Conservation (phyloP, 352 stramenopile genomes). For the Phytophthora lateralis region DNA sequence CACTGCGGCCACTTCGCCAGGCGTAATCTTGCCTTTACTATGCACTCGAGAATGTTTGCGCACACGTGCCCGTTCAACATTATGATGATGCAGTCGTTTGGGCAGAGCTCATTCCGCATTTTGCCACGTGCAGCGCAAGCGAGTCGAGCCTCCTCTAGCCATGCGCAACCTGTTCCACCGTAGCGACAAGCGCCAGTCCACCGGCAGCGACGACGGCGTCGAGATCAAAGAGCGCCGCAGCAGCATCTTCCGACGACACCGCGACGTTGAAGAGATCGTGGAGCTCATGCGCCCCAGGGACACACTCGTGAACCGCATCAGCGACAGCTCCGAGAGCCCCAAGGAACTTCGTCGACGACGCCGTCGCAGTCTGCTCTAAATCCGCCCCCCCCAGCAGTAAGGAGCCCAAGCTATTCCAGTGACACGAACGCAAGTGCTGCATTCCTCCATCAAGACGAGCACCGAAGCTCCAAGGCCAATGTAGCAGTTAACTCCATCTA, state of each 20-base stretch:
- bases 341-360: slow-evolving; percentile 26
- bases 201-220: slow-evolving; percentile 18
- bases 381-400: background rate
- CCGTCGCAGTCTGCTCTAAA: slow-evolving; percentile 20
- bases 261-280: slow-evolving; percentile 33
- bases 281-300: slow-evolving; percentile 44
- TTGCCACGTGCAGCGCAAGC: slow-evolving; percentile 17
- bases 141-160: background rate
- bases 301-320: slow-evolving; percentile 43
- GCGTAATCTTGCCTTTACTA: slow-evolving; percentile 7
- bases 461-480: too few relatives aligned
- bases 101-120: slow-evolving; percentile 24
- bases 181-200: slow-evolving; percentile 23
- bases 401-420: background rate
- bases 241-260: slow-evolving; percentile 31
- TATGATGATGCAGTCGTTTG: background rate
- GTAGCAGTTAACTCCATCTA: slow-evolving; percentile 1
- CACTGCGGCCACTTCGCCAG: background rate
- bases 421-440: slow-evolving; percentile 12
- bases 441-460: background rate
- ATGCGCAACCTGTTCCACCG: slow-evolving; percentile 49
- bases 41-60: slow-evolving; percentile 29
- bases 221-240: slow-evolving; percentile 35
- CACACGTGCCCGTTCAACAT: background rate
- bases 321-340: slow-evolving; percentile 23